Base-by-base conservation (phyloP, 805 yeast species). In the Ogataea salicorniae region DNA sequence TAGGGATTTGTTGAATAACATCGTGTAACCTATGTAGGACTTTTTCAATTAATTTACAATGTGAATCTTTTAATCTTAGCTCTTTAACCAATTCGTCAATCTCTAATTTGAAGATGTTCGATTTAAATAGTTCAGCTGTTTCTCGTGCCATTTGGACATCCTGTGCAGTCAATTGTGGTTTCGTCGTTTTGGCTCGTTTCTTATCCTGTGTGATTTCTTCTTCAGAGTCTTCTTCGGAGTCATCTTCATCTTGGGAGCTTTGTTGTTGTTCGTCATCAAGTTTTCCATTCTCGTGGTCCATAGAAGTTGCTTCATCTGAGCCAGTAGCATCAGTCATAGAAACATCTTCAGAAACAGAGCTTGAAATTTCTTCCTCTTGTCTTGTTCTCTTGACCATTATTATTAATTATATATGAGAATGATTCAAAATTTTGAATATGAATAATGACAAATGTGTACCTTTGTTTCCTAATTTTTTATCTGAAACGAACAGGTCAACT, bases 81-180 rank as follows among this genome's bases (percentile, higher is more conserved):
- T 92, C 98, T 55, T 80, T 79, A 56, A 94, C 71, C 37, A 94
- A 72, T 63, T 91, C 98, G 67, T 91, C 98, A 51, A 94, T 90
- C 70, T 94, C 96, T 48, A 94, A 69, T 66, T 94, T 94, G 81
- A 94, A 92, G 46, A 94, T 90, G 67, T 91, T 94, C 8, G 97
- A 89, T 61, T 91, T 89, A 80, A 91, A 94, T 41, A 92, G 70
- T 64, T 91, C 97, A 1, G 95, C 94, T 1, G 97, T 87, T 64
- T 91, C 97, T 58, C 96, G 77, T 0, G 97, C 96, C 2, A 86
- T 77, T 58, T 92, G 96, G 41, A 92, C 81, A 49, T 94, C 97
- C 56, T 88, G 91, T 0, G 94, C 82, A 0, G 86, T 70, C 22
- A 81, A 58, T 53, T 72, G 55, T 2, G 50, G 20, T 26, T 33